Evolutionary conservation across 352 stramenopile species (phyloP), one percentile per base, ranked within the genome.

Genomic region (Poterioochromonas sp.): DNA sequence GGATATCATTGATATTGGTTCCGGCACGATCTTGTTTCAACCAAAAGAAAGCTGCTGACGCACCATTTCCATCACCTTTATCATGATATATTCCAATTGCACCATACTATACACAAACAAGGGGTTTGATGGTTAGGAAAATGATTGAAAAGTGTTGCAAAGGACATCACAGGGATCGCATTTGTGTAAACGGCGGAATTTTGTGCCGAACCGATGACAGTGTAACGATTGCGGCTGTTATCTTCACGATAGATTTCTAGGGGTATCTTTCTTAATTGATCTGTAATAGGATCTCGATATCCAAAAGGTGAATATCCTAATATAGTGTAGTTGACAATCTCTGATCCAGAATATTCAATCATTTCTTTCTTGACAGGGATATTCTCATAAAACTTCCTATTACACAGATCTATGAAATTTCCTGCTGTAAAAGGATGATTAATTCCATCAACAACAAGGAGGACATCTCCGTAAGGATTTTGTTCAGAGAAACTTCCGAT

Each of bases 11-110:
- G 43, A 51, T 5, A 18, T 51, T 51, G 2, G 12, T 8, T 32
- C 51, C 51, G 2, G 5, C 51, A 32, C 26, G 8, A 62, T 12
- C 26, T 20, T 8, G 8, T 8, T 8, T 8, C 44, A 53, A 20
- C 12, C 12, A 62, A 22, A 62, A 62, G 8, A 62, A 32, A 32
- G 51, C 8, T 34, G 15, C 8, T 32, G 51, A 62, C 29, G 51
- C 51, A 34, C 51, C 51, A 62, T 62, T 62, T 32, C 51, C 8
- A 62, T 62, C 51, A 8, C 51, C 51, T 22, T 34, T 22, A 8
- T 62, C 51, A 62, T 62, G 51, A 32, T 62, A 32, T 22, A 62
- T 62, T 22, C 51, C 51, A 62, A 62, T 62, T 8, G 51, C 51
- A 34, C 51, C 51, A 62, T 62, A 62, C 51, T 62, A 62, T 32